phyloP scores from a whole-genome alignment of 352 stramenopile genomes.

The Phytophthora melonis region DNA sequence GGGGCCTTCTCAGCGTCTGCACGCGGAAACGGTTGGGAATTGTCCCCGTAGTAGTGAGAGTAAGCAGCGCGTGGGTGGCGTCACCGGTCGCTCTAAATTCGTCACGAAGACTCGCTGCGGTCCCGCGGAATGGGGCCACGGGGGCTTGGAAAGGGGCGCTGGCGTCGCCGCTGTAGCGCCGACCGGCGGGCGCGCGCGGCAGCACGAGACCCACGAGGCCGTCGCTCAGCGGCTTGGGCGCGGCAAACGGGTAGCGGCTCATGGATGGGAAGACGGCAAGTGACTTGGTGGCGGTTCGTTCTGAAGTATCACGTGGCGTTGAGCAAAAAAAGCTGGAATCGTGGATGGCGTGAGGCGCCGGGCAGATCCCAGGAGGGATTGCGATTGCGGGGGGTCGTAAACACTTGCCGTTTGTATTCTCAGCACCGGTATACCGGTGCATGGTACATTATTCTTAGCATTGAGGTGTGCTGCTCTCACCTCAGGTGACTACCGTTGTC shows the following conservation, averaged over 20 bases:
- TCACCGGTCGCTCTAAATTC: background rate
- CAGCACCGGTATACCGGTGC: slow-evolving; percentile 2
- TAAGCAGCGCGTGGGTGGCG: background rate
- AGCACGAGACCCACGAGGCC: slow-evolving; percentile 7
- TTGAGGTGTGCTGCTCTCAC: too few relatives aligned
- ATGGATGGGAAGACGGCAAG: slow-evolving; percentile 1
- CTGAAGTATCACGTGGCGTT: slow-evolving; percentile 33
- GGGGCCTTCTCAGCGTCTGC: background rate
- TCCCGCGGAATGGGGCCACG: background rate
- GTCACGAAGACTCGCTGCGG: background rate
- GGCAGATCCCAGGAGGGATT: slow-evolving; percentile 14
- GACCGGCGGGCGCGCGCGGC: background rate
- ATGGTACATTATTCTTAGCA: background rate
- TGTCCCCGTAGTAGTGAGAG: background rate
- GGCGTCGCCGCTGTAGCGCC: background rate
- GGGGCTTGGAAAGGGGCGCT: background rate
- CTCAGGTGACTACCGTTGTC: too few relatives aligned
- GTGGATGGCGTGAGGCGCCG: slow-evolving; percentile 17
- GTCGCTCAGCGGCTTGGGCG: slow-evolving; percentile 7
- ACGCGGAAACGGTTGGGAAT: background rate
- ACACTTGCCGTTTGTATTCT: slow-evolving; percentile 12
- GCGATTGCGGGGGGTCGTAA: slow-evolving; percentile 17
- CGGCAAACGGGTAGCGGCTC: slow-evolving; percentile 6
- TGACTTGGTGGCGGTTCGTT: slow-evolving; percentile 10
- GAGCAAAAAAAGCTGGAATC: slow-evolving; percentile 9